These are phyloP conservation scores for Saccharomyces pastorianus DNA, from an alignment of 1,139 yeast species.

Conservation along the genomic window DNA sequence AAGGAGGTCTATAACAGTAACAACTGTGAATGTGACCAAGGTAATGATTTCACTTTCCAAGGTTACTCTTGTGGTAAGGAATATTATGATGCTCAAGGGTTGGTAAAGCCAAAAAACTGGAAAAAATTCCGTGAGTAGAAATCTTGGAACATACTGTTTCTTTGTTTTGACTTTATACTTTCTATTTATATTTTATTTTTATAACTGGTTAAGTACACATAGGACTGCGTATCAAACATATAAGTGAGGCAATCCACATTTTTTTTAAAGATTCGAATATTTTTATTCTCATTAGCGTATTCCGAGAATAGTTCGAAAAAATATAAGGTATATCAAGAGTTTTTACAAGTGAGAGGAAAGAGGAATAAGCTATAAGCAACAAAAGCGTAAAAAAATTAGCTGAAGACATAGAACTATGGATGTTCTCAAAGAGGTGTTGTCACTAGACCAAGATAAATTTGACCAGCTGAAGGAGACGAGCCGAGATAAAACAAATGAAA, in stretches of 20 bases:
- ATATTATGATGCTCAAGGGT: conserved; percentile 43
- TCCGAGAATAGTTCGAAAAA: not conserved
- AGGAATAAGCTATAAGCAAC: not conserved
- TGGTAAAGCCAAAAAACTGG: conserved; percentile 51
- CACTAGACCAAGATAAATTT: not conserved
- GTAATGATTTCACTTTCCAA: conserved; percentile 59
- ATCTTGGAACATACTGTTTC: not conserved
- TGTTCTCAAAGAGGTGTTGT: not conserved
- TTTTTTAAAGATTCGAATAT: not conserved
- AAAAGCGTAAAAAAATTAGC: not conserved
- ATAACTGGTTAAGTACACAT: not conserved
- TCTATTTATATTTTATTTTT: not conserved
- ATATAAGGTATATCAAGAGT: not conserved
- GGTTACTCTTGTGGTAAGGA: conserved; percentile 53
- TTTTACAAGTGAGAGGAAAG: not conserved
- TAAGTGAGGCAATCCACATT: not conserved
- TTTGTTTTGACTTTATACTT: not conserved
- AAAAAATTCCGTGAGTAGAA: conserved; percentile 22
- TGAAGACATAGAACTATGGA: not conserved
- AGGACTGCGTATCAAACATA: not conserved
- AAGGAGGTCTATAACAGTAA: conserved; percentile 40
- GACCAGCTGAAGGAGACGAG: not conserved
- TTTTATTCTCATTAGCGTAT: not conserved
- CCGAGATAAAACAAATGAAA: not conserved
- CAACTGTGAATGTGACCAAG: conserved; percentile 59